These are phyloP conservation scores for Bryoglossum gracile DNA, from an alignment of 495 filamentous ascomycete species.

Conservation along the genomic window DNA sequence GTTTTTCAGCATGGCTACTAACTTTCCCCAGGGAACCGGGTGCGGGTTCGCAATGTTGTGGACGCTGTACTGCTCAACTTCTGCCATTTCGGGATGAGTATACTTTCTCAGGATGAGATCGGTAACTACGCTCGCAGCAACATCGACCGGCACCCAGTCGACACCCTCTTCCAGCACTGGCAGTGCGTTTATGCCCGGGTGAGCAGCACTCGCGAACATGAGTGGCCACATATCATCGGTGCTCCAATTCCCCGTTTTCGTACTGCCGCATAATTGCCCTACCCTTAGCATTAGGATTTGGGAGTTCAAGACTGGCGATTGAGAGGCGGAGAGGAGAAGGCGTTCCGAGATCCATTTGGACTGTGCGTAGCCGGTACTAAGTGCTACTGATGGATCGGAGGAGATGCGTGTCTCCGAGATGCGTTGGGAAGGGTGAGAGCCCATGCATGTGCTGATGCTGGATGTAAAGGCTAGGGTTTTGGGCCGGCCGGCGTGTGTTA, in stretches of 20 bases:
- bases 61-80: constrained; percentile 4
- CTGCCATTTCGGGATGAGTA: not conserved
- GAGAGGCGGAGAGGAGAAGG: not conserved
- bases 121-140: constrained; percentile 18
- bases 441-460: constrained; percentile 22
- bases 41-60: constrained; percentile 21
- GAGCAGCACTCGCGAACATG: constrained; percentile 22
- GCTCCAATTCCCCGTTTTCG: constrained; percentile 11
- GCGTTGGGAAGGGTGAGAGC: constrained; percentile 2
- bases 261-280: constrained; percentile 26
- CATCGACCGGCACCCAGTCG: constrained; percentile 30
- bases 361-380: constrained; percentile 26
- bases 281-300: constrained; percentile 24
- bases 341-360: constrained; percentile 24
- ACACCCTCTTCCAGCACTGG: constrained; percentile 10
- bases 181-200: constrained; percentile 10
- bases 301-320: too few species aligned
- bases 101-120: constrained; percentile 13
- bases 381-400: constrained; percentile 16
- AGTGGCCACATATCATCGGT: constrained; percentile 25
- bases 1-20: constrained; percentile 8
- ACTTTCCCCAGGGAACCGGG: constrained; percentile 3
- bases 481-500: constrained; percentile 14
- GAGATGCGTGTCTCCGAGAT: constrained; percentile 16
- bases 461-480: constrained; percentile 21